Conservation (phyloP, 148 eudicot species). For the Camellia lanceoleosa region DNA sequence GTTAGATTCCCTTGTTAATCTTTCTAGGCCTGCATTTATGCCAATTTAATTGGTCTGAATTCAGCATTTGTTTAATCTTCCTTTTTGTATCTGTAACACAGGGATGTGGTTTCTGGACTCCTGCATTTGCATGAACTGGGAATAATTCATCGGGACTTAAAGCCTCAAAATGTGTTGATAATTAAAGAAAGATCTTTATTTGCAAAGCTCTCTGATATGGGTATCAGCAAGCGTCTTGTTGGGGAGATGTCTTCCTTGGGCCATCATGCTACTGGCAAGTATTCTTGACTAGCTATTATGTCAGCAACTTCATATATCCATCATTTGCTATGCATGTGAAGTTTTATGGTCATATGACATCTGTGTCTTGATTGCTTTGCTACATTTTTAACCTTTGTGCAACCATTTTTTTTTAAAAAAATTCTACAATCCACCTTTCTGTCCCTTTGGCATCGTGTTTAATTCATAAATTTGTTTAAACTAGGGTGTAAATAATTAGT, state of each 20-base stretch:
- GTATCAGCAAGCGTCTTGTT: constrained; percentile 79
- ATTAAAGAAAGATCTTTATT: constrained; percentile 47
- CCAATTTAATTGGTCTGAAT: background rate
- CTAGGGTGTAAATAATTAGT: constrained; percentile 4
- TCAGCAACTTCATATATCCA: too few species aligned
- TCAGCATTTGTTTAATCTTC: too few species aligned
- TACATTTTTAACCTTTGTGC: background rate
- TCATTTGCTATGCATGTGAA: too few species aligned
- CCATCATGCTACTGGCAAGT: constrained; percentile 80
- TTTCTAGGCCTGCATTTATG: background rate
- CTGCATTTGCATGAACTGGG: constrained; percentile 89
- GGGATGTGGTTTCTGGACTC: constrained; percentile 36
- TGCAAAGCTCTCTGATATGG: constrained; percentile 96
- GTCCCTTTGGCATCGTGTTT: background rate
- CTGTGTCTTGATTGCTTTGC: background rate
- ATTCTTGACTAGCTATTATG: background rate
- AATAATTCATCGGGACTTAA: constrained; percentile 80
- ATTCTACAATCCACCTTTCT: background rate
- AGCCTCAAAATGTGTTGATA: constrained; percentile 81
- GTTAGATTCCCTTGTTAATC: background rate
- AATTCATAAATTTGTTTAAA: background rate
- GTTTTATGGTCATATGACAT: background rate
- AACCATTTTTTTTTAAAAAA: background rate
- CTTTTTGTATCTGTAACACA: background rate
- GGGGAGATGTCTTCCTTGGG: constrained; percentile 80